Base-by-base conservation (phyloP, 768 basidiomycete genomes). In the Pisolithus orientalis region DNA sequence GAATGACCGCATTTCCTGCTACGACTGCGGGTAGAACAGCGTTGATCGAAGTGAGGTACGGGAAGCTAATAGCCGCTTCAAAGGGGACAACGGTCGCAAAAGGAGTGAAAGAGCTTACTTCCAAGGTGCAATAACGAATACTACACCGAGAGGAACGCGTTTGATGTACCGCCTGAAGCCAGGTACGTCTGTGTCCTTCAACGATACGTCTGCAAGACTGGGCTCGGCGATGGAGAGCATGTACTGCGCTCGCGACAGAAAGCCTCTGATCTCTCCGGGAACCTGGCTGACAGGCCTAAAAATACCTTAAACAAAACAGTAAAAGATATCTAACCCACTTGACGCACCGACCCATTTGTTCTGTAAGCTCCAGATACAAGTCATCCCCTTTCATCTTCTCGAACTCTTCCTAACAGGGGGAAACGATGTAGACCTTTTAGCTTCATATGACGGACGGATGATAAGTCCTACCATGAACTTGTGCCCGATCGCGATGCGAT, bases 91-190 rank as follows among this genome's bases (percentile, higher is more conserved):
- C 5, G 24, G n/a, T 29, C n/a, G 1, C n/a, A 14, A 27, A 21
- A 7, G 3, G 39, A 5, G 6, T 42, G 44, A 24, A 5, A n/a
- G 25, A 24, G 75, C 85, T 53, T 62, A 90, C 87, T 95, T 95
- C 94, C 93, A 96, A 2, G 94, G 91, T 0, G 89, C 83, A 57
- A 98, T 86, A 46, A 94, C 80, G 43, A 93, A 78, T 0, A 96
- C 81, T 24, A 97, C 85, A 7, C 96, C 96, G 0, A 95, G 67
- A 0, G 96, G 92, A 13, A 77, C 78, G 39, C 90, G 84, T 61
- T 83, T 82, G 67, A 98, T 94, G 65, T 78, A 91, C 44, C 94
- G 77, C 57, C 76, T 81, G 72, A 93, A 89, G 2, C 90, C 90
- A 27, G 90, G 87, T 46, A 84, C 83, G 65, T 93, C 88, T 5